Base-by-base conservation (phyloP, 805 yeast genomes). In the Peterozyma xylosa region DNA sequence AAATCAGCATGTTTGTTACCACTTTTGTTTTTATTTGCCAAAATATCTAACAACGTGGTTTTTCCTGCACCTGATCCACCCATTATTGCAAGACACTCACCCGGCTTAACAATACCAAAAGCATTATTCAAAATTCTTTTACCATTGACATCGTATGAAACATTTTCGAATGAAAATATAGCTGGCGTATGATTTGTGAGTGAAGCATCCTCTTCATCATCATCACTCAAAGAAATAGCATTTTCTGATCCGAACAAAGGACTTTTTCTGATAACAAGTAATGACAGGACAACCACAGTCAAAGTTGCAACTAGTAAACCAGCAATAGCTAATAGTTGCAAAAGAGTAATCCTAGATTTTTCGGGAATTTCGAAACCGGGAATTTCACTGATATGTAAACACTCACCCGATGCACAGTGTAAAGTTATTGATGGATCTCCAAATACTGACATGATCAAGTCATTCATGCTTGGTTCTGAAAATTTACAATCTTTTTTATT, bases 31-130 rank as follows among this genome's bases (percentile, higher is more conserved):
- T 91, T 93, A 39, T 82, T 85, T 0, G 98, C 98, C 45, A 93
- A 67, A 47, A 93, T 89, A 57, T 93, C 99, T 42, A 93, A 67
- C 37, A 93, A 65, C 0, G 99, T 91, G 1, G 99, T 91, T 59
- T 93, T 93, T 42, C 99, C 99, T 11, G 99, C 98, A 41, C 99
- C 99, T 0, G 97, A 90, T 1, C 97, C 97, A 37, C 99, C 99
- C 96, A 93, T 87, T 36, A 93, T 88, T 0, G 99, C 98, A 58
- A 89, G 61, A 48, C 95, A 84, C 58, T 89, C 89, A 34, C 96
- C 84, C 2, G 97, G 96, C 42, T 78, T 77, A 2, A 82, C 96
- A 11, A 78, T 53, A 9, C 99, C 99, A 52, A 76, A 79, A 0
- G 87, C 72, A 29, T 73, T 68, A 11, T 74, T 70, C 46, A 93